Percentiles rank a stretch among this genome's conserved stretches.
Evolutionary conservation across 768 basidiomycete species (phyloP).

Genomic region (Strobilomyces dryophilus): DNA sequence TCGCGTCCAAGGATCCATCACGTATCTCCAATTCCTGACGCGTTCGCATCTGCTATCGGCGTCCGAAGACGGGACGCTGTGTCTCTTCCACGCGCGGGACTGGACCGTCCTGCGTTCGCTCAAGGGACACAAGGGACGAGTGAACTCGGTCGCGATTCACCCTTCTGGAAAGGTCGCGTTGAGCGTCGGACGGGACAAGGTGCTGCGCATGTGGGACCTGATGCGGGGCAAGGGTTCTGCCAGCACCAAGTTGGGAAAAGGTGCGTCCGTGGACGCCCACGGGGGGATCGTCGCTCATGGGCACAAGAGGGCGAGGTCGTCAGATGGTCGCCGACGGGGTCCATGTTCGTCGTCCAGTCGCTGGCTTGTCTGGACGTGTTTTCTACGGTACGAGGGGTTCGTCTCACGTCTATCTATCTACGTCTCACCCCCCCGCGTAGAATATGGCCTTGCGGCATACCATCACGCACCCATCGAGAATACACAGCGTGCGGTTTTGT

Average conservation of each 20-base stretch:
- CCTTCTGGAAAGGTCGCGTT: slow-evolving; percentile 90
- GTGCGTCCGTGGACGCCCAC: slow-evolving; percentile 35
- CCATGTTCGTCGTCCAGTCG: slow-evolving; percentile 75
- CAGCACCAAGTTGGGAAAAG: slow-evolving; percentile 85
- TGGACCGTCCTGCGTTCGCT: slow-evolving; percentile 87
- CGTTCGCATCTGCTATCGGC: slow-evolving; percentile 88
- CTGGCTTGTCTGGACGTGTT: slow-evolving; percentile 79
- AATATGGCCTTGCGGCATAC: slow-evolving; percentile 74
- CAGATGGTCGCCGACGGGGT: slow-evolving; percentile 77
- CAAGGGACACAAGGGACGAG: slow-evolving; percentile 90
- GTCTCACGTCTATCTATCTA: background rate
- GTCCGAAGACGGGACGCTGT: slow-evolving; percentile 89
- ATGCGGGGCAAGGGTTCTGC: slow-evolving; percentile 91
- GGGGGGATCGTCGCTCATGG: background rate
- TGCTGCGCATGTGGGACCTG: slow-evolving; percentile 96
- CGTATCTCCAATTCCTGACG: slow-evolving; percentile 80
- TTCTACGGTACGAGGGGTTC: slow-evolving; percentile 50
- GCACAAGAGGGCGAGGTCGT: slow-evolving; percentile 85
- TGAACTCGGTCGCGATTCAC: slow-evolving; percentile 89
- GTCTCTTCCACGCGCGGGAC: slow-evolving; percentile 88
- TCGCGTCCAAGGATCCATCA: slow-evolving; percentile 73
- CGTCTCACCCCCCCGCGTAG: slow-evolving; percentile 35
- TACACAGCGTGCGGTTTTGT: slow-evolving; percentile 82
- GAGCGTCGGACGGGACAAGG: slow-evolving; percentile 86
- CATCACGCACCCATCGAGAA: slow-evolving; percentile 72